phyloP scores from a whole-genome alignment of 441 rosid genomes.

The Sinapis alba region DNA sequence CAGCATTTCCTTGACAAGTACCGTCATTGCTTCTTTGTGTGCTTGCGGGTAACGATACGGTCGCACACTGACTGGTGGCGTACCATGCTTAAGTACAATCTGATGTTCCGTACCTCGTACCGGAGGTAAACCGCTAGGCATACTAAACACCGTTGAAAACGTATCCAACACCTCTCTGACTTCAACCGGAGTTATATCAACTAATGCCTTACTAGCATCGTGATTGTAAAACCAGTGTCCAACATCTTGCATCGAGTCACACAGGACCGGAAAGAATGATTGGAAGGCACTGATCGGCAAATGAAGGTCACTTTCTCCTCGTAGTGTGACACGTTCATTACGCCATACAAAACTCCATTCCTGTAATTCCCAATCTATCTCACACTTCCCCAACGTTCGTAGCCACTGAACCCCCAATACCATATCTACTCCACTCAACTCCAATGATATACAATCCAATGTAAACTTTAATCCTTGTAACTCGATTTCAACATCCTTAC shows the following conservation, averaged over 20 bases:
- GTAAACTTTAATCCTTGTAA: no score
- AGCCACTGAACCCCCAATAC: background rate
- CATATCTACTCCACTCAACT: background rate
- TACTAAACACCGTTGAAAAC: no score
- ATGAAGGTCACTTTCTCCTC: background rate
- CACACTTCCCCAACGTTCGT: background rate
- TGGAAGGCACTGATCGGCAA: no score
- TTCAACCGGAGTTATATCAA: no score
- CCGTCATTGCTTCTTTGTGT: background rate
- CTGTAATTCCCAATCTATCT: background rate
- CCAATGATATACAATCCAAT: background rate
- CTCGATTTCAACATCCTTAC: no score
- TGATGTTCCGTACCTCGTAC: no score
- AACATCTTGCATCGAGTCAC: no score
- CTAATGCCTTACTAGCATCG: no score
- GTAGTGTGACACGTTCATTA: background rate
- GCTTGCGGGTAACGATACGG: background rate
- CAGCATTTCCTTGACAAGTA: background rate
- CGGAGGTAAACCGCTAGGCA: no score
- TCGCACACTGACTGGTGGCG: background rate
- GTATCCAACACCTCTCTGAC: no score
- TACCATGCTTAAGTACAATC: background rate
- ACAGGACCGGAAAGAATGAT: no score
- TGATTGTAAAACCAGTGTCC: no score
- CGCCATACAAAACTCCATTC: background rate